phyloP scores from a whole-genome alignment of 1,139 yeast genomes.

The Spencermartinsiella ligniputridi region DNA sequence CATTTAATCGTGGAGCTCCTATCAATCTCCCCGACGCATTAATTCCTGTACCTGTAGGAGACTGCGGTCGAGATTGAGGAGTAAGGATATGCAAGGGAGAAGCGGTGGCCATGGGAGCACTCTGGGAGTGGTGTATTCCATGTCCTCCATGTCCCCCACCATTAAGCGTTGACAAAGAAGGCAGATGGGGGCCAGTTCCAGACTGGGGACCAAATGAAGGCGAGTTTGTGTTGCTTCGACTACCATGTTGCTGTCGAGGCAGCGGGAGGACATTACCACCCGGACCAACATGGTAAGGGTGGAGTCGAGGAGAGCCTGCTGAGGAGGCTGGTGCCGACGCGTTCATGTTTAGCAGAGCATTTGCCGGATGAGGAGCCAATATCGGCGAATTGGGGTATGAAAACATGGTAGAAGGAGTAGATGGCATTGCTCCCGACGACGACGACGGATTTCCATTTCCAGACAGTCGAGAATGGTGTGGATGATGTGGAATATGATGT shows the following conservation, averaged over 20 bases:
- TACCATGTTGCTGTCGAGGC: constrained; percentile 10
- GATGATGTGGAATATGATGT: constrained; percentile 7
- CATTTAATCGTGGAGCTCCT: constrained; percentile 6
- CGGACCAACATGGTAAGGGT: constrained; percentile 1
- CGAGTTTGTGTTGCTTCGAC: constrained; percentile 1
- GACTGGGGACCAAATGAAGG: constrained; percentile 13
- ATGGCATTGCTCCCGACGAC: constrained; percentile 6
- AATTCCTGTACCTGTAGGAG: constrained; percentile 14
- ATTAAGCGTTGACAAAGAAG: constrained; percentile 12
- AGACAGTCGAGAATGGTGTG: too few relatives aligned
- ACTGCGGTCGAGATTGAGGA: constrained; percentile 28
- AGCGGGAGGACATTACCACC: constrained; percentile 1
- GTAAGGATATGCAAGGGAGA: constrained; percentile 23
- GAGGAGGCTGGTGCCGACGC: constrained; percentile 6
- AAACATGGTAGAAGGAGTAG: constrained; percentile 17
- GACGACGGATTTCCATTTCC: too few relatives aligned
- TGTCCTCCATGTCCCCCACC: background rate
- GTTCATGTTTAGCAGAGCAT: constrained; percentile 7
- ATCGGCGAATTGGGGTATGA: constrained; percentile 20
- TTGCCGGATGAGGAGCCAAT: constrained; percentile 16
- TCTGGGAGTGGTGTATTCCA: constrained; percentile 9
- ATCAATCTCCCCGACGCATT: constrained; percentile 1
- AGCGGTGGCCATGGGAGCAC: constrained; percentile 11
- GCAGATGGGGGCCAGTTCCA: constrained; percentile 7
- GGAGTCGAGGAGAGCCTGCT: constrained; percentile 11